Conservation (phyloP, 2,329 filamentous ascomycete genomes). For the Blumeria graminis region DNA sequence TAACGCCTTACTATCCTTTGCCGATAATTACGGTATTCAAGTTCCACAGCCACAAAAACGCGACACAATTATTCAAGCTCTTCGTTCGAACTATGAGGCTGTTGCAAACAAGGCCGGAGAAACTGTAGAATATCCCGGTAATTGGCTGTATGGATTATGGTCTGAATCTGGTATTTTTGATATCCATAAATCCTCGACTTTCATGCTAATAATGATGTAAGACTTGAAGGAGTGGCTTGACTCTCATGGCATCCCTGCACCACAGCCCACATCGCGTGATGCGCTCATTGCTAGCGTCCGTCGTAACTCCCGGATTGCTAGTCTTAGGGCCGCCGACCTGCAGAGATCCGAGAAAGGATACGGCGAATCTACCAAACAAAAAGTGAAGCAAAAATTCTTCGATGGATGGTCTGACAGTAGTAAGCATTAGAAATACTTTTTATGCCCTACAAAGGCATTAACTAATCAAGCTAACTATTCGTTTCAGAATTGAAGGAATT, state of each 20-base stretch:
- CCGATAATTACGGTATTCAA: conserved; percentile 64
- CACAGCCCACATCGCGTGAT: conserved; percentile 65
- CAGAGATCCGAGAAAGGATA: conserved; percentile 35
- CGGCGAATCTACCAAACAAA: conserved; percentile 44
- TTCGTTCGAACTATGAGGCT: conserved; percentile 59
- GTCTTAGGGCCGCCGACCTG: conserved; percentile 38
- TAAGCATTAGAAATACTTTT: conserved; percentile 4
- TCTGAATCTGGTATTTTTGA: conserved; percentile 34
- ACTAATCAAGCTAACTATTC: background rate
- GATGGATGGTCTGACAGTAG: conserved; percentile 68
- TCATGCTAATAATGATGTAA: conserved; percentile 2
- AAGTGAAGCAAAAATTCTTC: conserved; percentile 61
- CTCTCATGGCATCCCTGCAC: conserved; percentile 59
- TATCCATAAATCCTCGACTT: too few species aligned
- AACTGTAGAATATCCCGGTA: conserved; percentile 64
- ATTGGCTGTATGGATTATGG: conserved; percentile 87
- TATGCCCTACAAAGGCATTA: background rate
- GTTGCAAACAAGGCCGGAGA: conserved; percentile 53
- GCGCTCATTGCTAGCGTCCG: conserved; percentile 73
- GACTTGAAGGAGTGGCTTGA: conserved; percentile 90
- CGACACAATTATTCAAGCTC: conserved; percentile 55
- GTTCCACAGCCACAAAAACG: conserved; percentile 71
- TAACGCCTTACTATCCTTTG: conserved; percentile 52
- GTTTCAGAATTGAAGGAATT: conserved; percentile 59
- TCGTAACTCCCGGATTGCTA: conserved; percentile 66